These are phyloP conservation scores for Hypoxylon lenormandii DNA, from an alignment of 495 filamentous ascomycete genomes.

Conservation along the genomic window DNA sequence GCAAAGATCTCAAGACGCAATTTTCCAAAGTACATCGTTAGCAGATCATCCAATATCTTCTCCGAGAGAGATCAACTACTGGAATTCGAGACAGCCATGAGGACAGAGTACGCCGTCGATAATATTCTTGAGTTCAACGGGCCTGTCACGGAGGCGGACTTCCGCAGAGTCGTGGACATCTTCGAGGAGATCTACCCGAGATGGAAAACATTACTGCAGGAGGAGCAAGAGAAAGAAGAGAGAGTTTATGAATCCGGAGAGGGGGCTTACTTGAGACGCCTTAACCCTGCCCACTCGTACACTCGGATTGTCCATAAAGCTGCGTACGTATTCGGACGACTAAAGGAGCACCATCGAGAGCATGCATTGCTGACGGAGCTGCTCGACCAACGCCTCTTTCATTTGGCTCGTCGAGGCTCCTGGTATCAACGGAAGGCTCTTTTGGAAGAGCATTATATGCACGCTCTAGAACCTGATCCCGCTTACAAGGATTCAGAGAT, in stretches of 20 bases:
- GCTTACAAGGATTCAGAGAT: constrained; percentile 51
- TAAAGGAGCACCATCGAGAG: constrained; percentile 83
- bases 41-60: constrained; percentile 90
- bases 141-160: constrained; percentile 73
- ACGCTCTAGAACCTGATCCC: constrained; percentile 64
- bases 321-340: constrained; percentile 79
- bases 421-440: constrained; percentile 98
- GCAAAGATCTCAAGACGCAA: constrained; percentile 86
- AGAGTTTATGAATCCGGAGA: constrained; percentile 84
- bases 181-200: constrained; percentile 81
- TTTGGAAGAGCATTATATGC: constrained; percentile 95
- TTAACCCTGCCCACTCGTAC: constrained; percentile 92
- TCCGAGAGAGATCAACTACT: constrained; percentile 76
- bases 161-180: constrained; percentile 70
- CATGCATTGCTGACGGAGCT: constrained; percentile 79
- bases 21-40: constrained; percentile 91
- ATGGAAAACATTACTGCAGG: constrained; percentile 77
- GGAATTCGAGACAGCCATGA: constrained; percentile 88
- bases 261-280: constrained; percentile 88
- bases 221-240: constrained; percentile 85
- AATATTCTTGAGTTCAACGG: constrained; percentile 86
- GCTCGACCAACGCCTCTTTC: constrained; percentile 84
- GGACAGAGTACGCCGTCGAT: constrained; percentile 85
- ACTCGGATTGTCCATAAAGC: constrained; percentile 91
- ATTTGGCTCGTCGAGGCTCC: constrained; percentile 81